phyloP scores from a whole-genome alignment of 371 early-diverging fungal genomes.

The Mucor velutinosus region DNA sequence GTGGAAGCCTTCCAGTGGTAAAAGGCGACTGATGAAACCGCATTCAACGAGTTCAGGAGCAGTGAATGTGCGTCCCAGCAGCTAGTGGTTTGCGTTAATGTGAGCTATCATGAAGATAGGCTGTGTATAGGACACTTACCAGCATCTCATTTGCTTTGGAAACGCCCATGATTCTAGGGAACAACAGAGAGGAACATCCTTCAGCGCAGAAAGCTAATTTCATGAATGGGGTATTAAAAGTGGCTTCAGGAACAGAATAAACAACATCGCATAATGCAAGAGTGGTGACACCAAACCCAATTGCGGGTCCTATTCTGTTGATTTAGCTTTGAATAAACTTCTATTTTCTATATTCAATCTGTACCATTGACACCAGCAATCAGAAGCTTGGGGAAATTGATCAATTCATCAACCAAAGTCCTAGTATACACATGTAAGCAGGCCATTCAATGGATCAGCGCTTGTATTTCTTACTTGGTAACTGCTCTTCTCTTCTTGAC shows the following conservation, averaged over 20 bases:
- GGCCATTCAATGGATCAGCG: background rate
- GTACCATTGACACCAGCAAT: conserved; percentile 76
- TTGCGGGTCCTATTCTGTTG: conserved; percentile 57
- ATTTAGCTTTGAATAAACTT: background rate
- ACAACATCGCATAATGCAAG: conserved; percentile 73
- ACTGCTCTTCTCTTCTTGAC: conserved; percentile 16
- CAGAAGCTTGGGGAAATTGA: conserved; percentile 72
- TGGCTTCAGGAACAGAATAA: conserved; percentile 63
- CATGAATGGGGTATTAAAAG: conserved; percentile 74
- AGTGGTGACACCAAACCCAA: conserved; percentile 73
- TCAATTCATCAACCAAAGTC: conserved; percentile 57
- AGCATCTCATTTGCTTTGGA: conserved; percentile 69
- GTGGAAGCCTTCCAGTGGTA: conserved; percentile 59
- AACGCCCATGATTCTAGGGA: conserved; percentile 63
- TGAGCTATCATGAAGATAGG: background rate
- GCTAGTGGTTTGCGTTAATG: conserved; percentile 16
- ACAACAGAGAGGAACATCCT: conserved; percentile 64
- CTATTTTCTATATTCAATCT: background rate
- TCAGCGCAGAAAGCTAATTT: conserved; percentile 72
- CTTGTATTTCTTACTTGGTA: conserved; percentile 16
- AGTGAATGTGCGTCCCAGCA: conserved; percentile 56
- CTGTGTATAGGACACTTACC: conserved; percentile 28
- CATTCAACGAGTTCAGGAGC: conserved; percentile 57
- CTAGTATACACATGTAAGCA: conserved; percentile 15
- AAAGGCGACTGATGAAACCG: conserved; percentile 48